Evolutionary conservation across 495 filamentous ascomycete species (phyloP).

Genomic region (Lentithecium fluviatile): DNA sequence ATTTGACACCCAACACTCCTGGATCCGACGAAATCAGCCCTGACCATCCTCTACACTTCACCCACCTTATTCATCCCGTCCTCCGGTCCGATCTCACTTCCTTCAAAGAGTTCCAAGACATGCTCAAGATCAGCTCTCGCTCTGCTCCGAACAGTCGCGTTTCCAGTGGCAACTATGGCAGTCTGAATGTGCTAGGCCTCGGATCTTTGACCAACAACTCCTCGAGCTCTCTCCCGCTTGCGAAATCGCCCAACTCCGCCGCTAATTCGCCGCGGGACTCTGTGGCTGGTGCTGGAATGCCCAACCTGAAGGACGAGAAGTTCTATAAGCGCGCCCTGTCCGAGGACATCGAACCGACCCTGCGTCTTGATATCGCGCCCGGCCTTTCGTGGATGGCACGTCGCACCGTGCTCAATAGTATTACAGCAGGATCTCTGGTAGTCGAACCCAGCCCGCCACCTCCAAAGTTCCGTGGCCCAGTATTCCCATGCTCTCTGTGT

Average conservation of each 20-base stretch:
- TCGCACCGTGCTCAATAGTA: constrained; percentile 74
- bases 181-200: constrained; percentile 60
- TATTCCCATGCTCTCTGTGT: constrained; percentile 81
- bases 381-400: constrained; percentile 91
- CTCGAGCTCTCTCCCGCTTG: constrained; percentile 40
- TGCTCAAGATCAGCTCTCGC: constrained; percentile 57
- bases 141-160: constrained; percentile 58
- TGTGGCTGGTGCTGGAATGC: constrained; percentile 19
- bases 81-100: constrained; percentile 76
- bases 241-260: constrained; percentile 30
- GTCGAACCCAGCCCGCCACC: constrained; percentile 79
- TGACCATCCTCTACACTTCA: constrained; percentile 80
- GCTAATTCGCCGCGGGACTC: constrained; percentile 35
- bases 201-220: constrained; percentile 45
- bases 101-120: constrained; percentile 80
- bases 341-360: constrained; percentile 92
- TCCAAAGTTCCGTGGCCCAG: constrained; percentile 50
- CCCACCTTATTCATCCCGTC: constrained; percentile 75
- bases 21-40: constrained; percentile 62
- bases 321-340: constrained; percentile 86
- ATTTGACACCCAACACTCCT: constrained; percentile 49
- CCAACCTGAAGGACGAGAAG: constrained; percentile 78
- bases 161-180: constrained; percentile 67
- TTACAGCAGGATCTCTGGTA: constrained; percentile 81
- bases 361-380: constrained; percentile 83